Evolutionary conservation across 2,329 filamentous ascomycete genomes (phyloP).

Genomic region (Ilyonectria mors-panacis): DNA sequence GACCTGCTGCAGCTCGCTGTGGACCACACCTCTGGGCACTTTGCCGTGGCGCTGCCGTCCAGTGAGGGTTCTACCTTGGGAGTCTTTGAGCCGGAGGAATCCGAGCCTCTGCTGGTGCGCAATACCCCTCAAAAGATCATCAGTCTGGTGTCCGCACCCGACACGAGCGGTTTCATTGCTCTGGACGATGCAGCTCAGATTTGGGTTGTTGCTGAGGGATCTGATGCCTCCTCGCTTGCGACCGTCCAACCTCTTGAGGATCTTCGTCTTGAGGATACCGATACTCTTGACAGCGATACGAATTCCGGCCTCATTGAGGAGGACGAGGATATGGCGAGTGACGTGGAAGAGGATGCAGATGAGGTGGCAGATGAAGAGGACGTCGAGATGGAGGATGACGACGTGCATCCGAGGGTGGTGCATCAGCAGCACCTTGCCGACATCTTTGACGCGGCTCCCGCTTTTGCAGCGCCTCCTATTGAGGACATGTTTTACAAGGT

Average conservation of each 20-base stretch:
- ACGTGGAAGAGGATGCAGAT: slow-evolving; percentile 58
- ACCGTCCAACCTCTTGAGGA: slow-evolving; percentile 71
- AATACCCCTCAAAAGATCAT: slow-evolving; percentile 72
- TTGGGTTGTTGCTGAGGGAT: slow-evolving; percentile 73
- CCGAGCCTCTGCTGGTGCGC: slow-evolving; percentile 72
- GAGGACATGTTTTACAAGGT: slow-evolving; percentile 84
- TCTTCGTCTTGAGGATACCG: slow-evolving; percentile 62
- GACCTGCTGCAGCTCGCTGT: slow-evolving; percentile 78
- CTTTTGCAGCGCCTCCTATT: slow-evolving; percentile 79
- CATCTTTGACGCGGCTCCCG: slow-evolving; percentile 78
- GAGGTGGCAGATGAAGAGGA: slow-evolving; percentile 59
- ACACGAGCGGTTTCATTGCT: slow-evolving; percentile 79
- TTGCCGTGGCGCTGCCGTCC: slow-evolving; percentile 72
- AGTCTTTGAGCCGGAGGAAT: slow-evolving; percentile 76
- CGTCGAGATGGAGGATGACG: slow-evolving; percentile 62
- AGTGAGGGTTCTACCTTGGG: slow-evolving; percentile 69
- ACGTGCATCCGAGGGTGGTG: slow-evolving; percentile 72
- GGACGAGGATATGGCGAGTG: slow-evolving; percentile 60
- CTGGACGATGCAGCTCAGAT: slow-evolving; percentile 84
- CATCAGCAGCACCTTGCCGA: slow-evolving; percentile 77
- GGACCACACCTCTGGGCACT: slow-evolving; percentile 75
- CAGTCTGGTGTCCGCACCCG: slow-evolving; percentile 75
- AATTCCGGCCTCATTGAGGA: slow-evolving; percentile 52
- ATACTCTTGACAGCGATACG: slow-evolving; percentile 45
- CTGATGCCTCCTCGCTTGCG: slow-evolving; percentile 66